Evolutionary conservation across 257 asterid genomes (phyloP), one percentile per base, ranked within the genome.

Genomic region (Fraxinus excelsior): DNA sequence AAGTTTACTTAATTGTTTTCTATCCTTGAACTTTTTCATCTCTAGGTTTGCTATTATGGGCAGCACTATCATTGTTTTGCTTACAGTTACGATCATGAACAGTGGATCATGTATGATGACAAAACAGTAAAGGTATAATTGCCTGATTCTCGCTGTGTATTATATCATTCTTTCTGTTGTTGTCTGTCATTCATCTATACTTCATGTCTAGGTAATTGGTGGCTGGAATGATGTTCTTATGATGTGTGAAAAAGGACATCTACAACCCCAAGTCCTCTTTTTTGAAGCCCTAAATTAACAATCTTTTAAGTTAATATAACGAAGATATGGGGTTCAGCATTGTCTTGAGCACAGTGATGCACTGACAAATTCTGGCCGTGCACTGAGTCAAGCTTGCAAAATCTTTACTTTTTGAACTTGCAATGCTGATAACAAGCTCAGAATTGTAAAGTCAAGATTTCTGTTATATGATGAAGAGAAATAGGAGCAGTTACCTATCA

Each of bases 1-100:
- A 71, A 46, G 5, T 42, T 71, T 71, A 71, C 65, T 40, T 46
- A 16, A 21, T 25, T 71, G n/a, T 31, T 28, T 13, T 42, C 62
- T 71, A 11, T 71, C 26, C 14, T 34, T 74, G 31, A 71, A 71
- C 23, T 44, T 32, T 25, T 60, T 49, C 35, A 16, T n/a, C 21
- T 46, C 31, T 72, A 87, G 91, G 91, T 87, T 72, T 87, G 91
- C 86, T 87, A 91, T 82, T 93, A 93, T 67, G 98, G 99, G 75
- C 97, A 93, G 84, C 99, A 96, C 86, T 96, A 96, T 83, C 97
- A 96, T 82, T 96, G 98, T 81, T 93, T 96, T 85, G 94, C 97
- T 62, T 96, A 88, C 89, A 87, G 92, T 67, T 83, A 79, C 3
- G 97, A 89, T 72, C 91, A 82, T 74, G 97, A 86, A 46, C 86